These are phyloP conservation scores for Gynostemma pentaphyllum DNA, from an alignment of 306 rosid species.

Conservation along the genomic window DNA sequence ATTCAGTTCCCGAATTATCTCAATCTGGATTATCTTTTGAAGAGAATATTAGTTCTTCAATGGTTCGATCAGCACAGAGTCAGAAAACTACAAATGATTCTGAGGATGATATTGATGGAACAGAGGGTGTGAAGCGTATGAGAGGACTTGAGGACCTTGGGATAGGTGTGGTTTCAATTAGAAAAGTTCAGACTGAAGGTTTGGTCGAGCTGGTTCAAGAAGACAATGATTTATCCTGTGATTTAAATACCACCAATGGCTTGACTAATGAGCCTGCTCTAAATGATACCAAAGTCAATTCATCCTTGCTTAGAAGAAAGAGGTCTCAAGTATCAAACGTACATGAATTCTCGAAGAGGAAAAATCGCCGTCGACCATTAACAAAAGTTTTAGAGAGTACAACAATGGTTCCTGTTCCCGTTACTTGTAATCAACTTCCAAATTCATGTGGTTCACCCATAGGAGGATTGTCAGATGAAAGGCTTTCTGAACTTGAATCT, in stretches of 20 bases:
- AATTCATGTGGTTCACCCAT: constrained; percentile 42
- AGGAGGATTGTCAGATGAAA: constrained; percentile 39
- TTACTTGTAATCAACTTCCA: constrained; percentile 51
- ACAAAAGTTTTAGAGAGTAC: constrained; percentile 89
- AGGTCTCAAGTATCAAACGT: constrained; percentile 61
- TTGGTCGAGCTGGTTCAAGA: constrained; percentile 44
- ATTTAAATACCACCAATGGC: constrained; percentile 30
- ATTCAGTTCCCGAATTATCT: constrained; percentile 75
- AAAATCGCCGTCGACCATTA: constrained; percentile 59
- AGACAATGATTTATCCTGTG: constrained; percentile 42
- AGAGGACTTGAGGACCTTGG: constrained; percentile 92
- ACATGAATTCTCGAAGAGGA: constrained; percentile 58
- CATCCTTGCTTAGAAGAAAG: constrained; percentile 53
- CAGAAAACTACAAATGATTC: constrained; percentile 94
- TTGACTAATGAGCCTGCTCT: constrained; percentile 43
- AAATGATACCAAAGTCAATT: constrained; percentile 39
- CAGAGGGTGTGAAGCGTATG: constrained; percentile 86
- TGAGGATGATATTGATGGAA: constrained; percentile 96
- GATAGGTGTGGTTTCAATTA: constrained; percentile 46
- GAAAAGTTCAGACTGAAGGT: constrained; percentile 38
- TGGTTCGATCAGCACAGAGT: constrained; percentile 57
- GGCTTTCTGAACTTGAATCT: constrained; percentile 37
- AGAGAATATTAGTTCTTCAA: constrained; percentile 55
- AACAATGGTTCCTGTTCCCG: constrained; percentile 71
- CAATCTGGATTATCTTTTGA: constrained; percentile 89